Percentiles rank a stretch among this genome's conserved stretches.
These are phyloP conservation scores for Teratosphaeria viscida DNA, from an alignment of 2,329 filamentous ascomycete genomes.

Conservation along the genomic window DNA sequence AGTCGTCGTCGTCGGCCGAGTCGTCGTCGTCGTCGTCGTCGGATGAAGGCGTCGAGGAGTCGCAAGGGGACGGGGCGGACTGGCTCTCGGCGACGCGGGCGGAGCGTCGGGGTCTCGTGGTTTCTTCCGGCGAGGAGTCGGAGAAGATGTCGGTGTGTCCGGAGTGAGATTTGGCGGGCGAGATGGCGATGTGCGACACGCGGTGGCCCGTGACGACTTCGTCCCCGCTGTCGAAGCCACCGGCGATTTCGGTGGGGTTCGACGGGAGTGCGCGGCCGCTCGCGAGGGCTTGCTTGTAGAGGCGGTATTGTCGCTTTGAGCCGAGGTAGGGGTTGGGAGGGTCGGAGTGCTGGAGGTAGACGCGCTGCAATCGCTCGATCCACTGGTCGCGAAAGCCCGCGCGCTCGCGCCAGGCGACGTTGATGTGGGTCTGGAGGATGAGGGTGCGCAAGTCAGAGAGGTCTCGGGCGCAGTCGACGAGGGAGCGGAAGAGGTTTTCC, in stretches of 20 bases:
- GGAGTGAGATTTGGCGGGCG: slow-evolving; percentile 12
- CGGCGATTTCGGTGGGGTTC: slow-evolving; percentile 1
- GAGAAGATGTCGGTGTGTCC: slow-evolving; percentile 15
- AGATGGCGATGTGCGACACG: slow-evolving; percentile 16
- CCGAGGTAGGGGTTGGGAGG: slow-evolving; percentile 35
- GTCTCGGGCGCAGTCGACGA: slow-evolving; percentile 59
- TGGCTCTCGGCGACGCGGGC: slow-evolving; percentile 17
- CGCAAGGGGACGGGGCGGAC: slow-evolving; percentile 10
- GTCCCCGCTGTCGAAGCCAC: slow-evolving; percentile 5
- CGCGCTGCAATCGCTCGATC: slow-evolving; percentile 56
- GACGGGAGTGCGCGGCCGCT: slow-evolving; percentile 1
- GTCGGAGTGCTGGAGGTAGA: slow-evolving; percentile 48
- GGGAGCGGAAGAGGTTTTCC: slow-evolving; percentile 66
- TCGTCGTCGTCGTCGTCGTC: slow-evolving; percentile 7
- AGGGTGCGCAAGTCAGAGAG: slow-evolving; percentile 60
- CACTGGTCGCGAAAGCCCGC: slow-evolving; percentile 70
- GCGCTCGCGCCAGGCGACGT: slow-evolving; percentile 69
- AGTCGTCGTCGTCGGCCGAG: slow-evolving; percentile 20
- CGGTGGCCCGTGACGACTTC: slow-evolving; percentile 3
- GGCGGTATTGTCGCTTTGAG: slow-evolving; percentile 32
- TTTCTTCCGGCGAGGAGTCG: slow-evolving; percentile 10
- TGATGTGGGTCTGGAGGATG: slow-evolving; percentile 65
- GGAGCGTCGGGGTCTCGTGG: slow-evolving; percentile 16
- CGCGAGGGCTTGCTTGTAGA: slow-evolving; percentile 27
- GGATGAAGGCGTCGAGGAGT: slow-evolving; percentile 2